Evolutionary conservation across 2,329 filamentous ascomycete species (phyloP).

Genomic region (Cladophialophora immunda): DNA sequence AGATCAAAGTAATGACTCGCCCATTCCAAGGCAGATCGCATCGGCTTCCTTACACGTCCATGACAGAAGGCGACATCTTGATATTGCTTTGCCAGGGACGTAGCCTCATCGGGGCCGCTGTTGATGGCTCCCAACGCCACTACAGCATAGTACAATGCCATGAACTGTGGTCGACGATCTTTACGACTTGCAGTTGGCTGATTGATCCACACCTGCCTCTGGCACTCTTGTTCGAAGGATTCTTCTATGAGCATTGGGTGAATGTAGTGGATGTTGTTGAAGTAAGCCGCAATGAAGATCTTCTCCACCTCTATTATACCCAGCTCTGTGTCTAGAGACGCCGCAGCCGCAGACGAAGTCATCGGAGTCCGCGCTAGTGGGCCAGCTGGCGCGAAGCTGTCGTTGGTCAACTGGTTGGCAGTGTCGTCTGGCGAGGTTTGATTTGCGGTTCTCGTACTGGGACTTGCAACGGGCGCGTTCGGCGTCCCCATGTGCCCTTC

Average conservation of each 20-base stretch:
- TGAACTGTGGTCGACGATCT: slow-evolving; percentile 37
- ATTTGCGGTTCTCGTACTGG: neutral
- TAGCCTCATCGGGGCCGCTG: slow-evolving; percentile 30
- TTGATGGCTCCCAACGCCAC: slow-evolving; percentile 45
- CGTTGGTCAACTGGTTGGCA: slow-evolving; percentile 1
- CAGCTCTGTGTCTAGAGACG: neutral
- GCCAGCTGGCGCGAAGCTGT: neutral
- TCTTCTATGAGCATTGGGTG: slow-evolving; percentile 41
- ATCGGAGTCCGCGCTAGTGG: neutral
- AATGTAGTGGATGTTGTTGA: slow-evolving; percentile 44
- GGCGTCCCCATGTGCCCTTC: neutral
- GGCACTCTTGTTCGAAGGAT: slow-evolving; percentile 40
- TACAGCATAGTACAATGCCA: slow-evolving; percentile 44
- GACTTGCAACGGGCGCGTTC: neutral
- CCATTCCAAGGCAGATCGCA: neutral
- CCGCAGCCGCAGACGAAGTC: neutral
- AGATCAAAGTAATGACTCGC: slow-evolving; percentile 5
- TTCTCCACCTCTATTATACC: slow-evolving; percentile 42
- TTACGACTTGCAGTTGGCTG: neutral
- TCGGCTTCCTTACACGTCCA: neutral
- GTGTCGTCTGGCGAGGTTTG: too few species aligned
- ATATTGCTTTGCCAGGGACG: slow-evolving; percentile 1
- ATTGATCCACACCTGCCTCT: slow-evolving; percentile 38
- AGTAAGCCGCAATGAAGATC: slow-evolving; percentile 43
- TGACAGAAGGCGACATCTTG: neutral